A percentile compares a stretch with the other conserved stretches of the same genome.
These are phyloP conservation scores for Neopestalotiopsis clavispora DNA, from an alignment of 2,329 filamentous ascomycete species.

Conservation along the genomic window DNA sequence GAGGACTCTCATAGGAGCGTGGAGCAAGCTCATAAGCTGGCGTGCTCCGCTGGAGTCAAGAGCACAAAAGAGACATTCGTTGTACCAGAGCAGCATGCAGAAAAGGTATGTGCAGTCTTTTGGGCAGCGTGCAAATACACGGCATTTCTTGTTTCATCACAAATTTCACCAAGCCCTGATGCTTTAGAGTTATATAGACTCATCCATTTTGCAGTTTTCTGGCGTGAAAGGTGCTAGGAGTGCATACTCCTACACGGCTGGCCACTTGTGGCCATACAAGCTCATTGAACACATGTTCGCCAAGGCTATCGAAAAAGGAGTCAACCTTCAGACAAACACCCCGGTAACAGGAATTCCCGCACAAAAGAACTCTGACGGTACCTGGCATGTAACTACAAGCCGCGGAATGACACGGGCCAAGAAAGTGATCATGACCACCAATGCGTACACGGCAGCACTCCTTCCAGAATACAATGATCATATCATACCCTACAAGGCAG, in stretches of 20 bases:
- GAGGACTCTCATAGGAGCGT: slow-evolving; percentile 16
- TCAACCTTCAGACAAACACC: slow-evolving; percentile 28
- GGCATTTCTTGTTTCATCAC: slow-evolving; percentile 6
- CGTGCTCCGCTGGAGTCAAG: no score
- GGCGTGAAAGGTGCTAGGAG: slow-evolving; percentile 36
- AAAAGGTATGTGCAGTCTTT: no score
- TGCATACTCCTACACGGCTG: slow-evolving; percentile 30
- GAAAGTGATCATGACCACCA: slow-evolving; percentile 44
- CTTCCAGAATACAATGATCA: slow-evolving; percentile 35
- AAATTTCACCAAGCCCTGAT: no score
- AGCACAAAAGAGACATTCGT: no score
- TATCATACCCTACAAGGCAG: slow-evolving; percentile 38
- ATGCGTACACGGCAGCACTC: slow-evolving; percentile 38
- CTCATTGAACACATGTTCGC: slow-evolving; percentile 22
- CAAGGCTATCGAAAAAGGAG: slow-evolving; percentile 14
- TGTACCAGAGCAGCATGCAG: no score
- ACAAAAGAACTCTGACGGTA: slow-evolving; percentile 20
- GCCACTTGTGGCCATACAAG: slow-evolving; percentile 26
- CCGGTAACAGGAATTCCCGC: slow-evolving; percentile 24
- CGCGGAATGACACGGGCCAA: slow-evolving; percentile 58
- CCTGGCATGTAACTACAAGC: slow-evolving; percentile 53
- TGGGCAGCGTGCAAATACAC: not conserved
- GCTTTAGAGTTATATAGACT: no score
- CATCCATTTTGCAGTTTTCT: slow-evolving; percentile 21
- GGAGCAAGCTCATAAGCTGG: slow-evolving; percentile 19